phyloP scores from a whole-genome alignment of 371 early-diverging fungal genomes.

The Lichtheimia hyalospora region DNA sequence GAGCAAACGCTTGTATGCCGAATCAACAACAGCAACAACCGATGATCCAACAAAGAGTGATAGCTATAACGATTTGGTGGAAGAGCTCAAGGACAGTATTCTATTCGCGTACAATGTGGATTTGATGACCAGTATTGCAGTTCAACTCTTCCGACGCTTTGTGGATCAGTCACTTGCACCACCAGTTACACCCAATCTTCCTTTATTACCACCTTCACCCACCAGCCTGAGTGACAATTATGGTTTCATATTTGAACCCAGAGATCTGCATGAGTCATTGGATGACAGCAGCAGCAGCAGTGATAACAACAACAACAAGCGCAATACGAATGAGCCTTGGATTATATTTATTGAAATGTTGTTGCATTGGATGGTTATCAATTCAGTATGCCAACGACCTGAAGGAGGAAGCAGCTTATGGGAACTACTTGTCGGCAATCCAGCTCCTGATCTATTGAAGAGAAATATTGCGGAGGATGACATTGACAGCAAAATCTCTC shows the following conservation, averaged over 20 bases:
- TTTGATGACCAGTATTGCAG: conserved; percentile 35
- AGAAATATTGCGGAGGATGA: background rate
- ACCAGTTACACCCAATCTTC: conserved; percentile 18
- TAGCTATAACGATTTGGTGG: conserved; percentile 10
- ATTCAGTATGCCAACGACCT: conserved; percentile 24
- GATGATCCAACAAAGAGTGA: conserved; percentile 3
- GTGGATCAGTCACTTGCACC: conserved; percentile 12
- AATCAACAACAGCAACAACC: background rate
- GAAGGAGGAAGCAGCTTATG: conserved; percentile 20
- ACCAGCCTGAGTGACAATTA: conserved; percentile 12
- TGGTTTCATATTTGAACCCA: conserved; percentile 23
- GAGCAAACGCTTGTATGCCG: conserved; percentile 11
- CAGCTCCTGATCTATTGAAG: background rate
- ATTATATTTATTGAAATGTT: conserved; percentile 41
- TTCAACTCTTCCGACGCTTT: conserved; percentile 28
- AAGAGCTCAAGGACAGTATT: conserved; percentile 24
- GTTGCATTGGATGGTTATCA: conserved; percentile 48
- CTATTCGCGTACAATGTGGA: conserved; percentile 35
- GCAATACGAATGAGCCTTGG: conserved; percentile 18
- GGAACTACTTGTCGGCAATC: conserved; percentile 27
- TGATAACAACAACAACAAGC: background rate
- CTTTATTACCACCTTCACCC: conserved; percentile 17
- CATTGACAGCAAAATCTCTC: conserved; percentile 9
- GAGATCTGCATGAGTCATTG: background rate
- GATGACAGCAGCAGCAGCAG: background rate